Conservation (phyloP, 768 basidiomycete species). For the Xerocomus brunneocitrinus region DNA sequence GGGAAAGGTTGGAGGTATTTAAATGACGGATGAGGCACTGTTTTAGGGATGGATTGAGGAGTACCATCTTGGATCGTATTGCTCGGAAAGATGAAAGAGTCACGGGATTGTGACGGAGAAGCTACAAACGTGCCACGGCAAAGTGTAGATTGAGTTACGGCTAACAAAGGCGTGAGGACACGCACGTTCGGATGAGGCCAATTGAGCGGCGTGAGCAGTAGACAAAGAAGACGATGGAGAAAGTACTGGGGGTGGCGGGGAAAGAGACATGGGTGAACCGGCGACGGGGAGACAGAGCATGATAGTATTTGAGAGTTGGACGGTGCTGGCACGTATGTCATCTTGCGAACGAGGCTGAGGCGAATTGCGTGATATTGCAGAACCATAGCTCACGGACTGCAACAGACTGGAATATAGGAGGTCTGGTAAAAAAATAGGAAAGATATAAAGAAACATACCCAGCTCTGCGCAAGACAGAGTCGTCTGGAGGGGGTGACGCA, state of each 20-base stretch:
- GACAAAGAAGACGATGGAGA: neutral
- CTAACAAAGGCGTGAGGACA: constrained; percentile 7
- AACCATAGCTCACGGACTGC: constrained; percentile 47
- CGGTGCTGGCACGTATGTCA: constrained; percentile 61
- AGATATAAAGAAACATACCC: constrained; percentile 39
- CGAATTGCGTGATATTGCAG: constrained; percentile 18
- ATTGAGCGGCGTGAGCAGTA: constrained; percentile 14
- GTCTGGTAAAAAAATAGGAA: neutral
- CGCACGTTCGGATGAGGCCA: constrained; percentile 22
- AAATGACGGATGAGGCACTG: constrained; percentile 10
- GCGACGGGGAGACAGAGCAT: constrained; percentile 20
- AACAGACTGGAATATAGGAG: constrained; percentile 42
- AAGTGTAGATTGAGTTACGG: constrained; percentile 6
- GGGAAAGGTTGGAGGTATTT: constrained; percentile 16
- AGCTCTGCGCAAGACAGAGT: constrained; percentile 46
- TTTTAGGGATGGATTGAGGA: constrained; percentile 21
- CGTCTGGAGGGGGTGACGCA: constrained; percentile 29
- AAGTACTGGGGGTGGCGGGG: neutral
- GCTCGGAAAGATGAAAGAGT: constrained; percentile 39
- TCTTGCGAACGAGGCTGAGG: constrained; percentile 50
- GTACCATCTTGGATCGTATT: constrained; percentile 20
- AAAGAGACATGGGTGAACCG: constrained; percentile 1
- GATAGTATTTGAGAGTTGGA: constrained; percentile 54
- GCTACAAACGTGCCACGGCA: constrained; percentile 23
- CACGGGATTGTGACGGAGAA: constrained; percentile 24